Conservation (phyloP, 495 filamentous ascomycete genomes). For the Daldinia concentrica region DNA sequence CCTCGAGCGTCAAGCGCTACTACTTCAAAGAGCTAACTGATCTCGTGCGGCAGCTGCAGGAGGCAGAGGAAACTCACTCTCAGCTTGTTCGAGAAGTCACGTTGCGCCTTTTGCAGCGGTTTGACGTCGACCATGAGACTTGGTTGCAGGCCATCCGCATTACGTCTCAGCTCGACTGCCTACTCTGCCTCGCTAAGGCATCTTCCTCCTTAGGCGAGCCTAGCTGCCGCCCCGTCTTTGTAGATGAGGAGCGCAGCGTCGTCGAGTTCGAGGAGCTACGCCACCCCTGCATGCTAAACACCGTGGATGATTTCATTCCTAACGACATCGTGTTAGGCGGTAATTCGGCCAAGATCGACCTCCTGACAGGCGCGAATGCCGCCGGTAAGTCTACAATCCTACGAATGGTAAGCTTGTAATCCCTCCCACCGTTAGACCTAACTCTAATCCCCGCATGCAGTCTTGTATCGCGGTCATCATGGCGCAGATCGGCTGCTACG, state of each 20-base stretch:
- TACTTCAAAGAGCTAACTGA: conserved; percentile 86
- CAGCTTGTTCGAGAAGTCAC: conserved; percentile 92
- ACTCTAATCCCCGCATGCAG: conserved; percentile 45
- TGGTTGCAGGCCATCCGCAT: conserved; percentile 91
- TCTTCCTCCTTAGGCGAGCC: conserved; percentile 84
- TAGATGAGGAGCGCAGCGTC: conserved; percentile 83
- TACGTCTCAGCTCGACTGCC: conserved; percentile 90
- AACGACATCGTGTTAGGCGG: conserved; percentile 94
- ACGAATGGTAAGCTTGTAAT: conserved; percentile 76
- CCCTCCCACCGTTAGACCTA: background rate
- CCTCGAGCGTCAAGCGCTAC: conserved; percentile 89
- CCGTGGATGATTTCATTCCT: conserved; percentile 93
- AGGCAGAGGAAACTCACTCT: conserved; percentile 92
- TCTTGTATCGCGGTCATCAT: conserved; percentile 95
- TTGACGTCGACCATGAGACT: conserved; percentile 84
- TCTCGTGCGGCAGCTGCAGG: conserved; percentile 85
- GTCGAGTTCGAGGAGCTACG: conserved; percentile 91
- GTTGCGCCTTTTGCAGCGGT: conserved; percentile 82
- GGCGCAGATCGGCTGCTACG: conserved; percentile 96
- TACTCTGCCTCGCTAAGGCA: conserved; percentile 90
- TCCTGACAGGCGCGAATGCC: conserved; percentile 96
- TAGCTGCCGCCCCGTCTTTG: conserved; percentile 86
- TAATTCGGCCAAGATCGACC: conserved; percentile 78
- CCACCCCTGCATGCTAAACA: conserved; percentile 91
- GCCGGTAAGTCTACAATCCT: conserved; percentile 99